Evolutionary conservation across 306 rosid genomes (phyloP), one percentile per base, ranked within the genome.

Genomic region (Alnus glutinosa): DNA sequence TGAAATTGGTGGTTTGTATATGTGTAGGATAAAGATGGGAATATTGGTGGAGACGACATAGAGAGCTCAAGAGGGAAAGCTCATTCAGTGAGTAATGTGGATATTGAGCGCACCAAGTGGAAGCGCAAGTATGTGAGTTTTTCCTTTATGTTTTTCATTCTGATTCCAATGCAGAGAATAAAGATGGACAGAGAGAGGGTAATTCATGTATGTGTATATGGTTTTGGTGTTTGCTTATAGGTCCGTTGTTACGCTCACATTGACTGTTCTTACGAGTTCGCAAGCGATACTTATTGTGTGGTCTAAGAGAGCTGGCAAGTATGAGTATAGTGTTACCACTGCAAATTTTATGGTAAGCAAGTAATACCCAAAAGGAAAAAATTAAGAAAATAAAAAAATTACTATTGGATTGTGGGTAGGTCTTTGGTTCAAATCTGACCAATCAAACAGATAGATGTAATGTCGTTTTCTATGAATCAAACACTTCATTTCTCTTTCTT

Each of bases 291-390:
- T 92, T 71, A 94, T 94, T 36, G 98, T 94, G 78, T 94, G 97
- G 97, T 94, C 98, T 52, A 94, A 92, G 85, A 82, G 97, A 84
- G 97, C 97, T 55, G 98, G 98, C 61, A 94, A 87, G 82, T 92
- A 94, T 83, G 98, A 94, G 75, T 92, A 94, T 79, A 94, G 98
- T 85, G 97, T 94, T 71, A 94, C 98, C 42, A 94, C 97, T 64
- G 97, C 97, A 11, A 94, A 94, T 87, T 94, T 94, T 77, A 76
- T 88, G 95, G 97, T 93, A 28, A 59, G 66, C 36, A 59, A 9
- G 10, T 59, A 30, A 28, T 49, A 49, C 52, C 49, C 7, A 46
- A 34, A 23, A 23, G 28, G 28, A 23, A 23, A 39, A 3, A 0
- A 4, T 1, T 5, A 39, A 39, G 44, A 48, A 48, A 48, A 48